Evolutionary conservation across 2,329 filamentous ascomycete species (phyloP), one percentile per base, ranked within the genome.

Genomic region (Aureobasidium sp.): DNA sequence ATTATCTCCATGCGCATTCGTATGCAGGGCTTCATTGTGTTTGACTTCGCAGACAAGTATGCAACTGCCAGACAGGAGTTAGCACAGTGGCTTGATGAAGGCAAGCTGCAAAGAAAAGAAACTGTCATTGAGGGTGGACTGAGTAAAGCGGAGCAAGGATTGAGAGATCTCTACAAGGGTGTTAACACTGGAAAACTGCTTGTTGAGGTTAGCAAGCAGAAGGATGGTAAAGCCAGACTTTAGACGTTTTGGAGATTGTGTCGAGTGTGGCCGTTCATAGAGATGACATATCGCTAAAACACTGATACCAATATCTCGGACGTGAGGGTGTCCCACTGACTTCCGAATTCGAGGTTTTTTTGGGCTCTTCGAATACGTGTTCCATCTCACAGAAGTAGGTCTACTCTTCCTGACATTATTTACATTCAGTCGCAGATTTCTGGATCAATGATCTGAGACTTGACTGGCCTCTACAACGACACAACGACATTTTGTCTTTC

Each of bases 21-120:
- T 73, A 84, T 89, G 79, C 80, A 87, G 75, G 87, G 87, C 0
- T 92, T 92, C 74, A 87, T 92, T 65, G 82, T 90, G 53, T 83
- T 89, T 61, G 89, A 92, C 71, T 89, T 81, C 69, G 74, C 72
- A 5, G 76, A 81, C 59, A 79, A 87, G 69, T 88, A 82, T 70
- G 70, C 79, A 0, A 72, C 75, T 46, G 89, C 87, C 27, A 27
- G 82, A 66, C 77, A 81, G 70, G 80, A 90, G 67, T 76, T 92
- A 15, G 80, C 81, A 1, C 73, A 82, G 65, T 92, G 88, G 88
- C 71, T 90, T n/a, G 76, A 77, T 1, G 84, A 90, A 71, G 89
- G 89, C 55, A 89, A 60, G 26, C 17, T 60, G 46, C 44, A 60
- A 26, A 50, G 57, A 36, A 60, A 60, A 32, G 57, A 60, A 47